Evolutionary conservation across 2,329 filamentous ascomycete species (phyloP).

Genomic region (Colletotrichum lupini): DNA sequence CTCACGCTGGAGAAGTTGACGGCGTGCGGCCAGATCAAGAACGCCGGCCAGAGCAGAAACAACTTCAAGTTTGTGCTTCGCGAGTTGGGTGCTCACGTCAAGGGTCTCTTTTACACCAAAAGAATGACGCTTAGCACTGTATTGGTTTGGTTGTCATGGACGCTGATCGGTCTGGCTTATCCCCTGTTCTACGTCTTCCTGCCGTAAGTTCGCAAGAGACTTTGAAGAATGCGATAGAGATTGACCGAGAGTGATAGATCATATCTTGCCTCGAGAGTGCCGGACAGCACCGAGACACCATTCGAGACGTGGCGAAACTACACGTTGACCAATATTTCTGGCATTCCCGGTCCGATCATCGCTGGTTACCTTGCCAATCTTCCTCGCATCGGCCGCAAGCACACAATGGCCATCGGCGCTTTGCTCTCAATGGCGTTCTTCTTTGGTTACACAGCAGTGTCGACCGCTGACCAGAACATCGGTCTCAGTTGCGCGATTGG

Average conservation of each 20-base stretch:
- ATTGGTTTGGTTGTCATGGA: conserved; percentile 77
- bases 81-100: conserved; percentile 61
- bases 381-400: conserved; percentile 68
- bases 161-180: conserved; percentile 77
- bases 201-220: conserved; percentile 52
- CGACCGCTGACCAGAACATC: conserved; percentile 70
- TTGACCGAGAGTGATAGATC: neutral
- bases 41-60: conserved; percentile 44
- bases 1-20: conserved; percentile 55
- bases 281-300: conserved; percentile 4
- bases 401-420: conserved; percentile 75
- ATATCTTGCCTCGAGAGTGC: conserved; percentile 23
- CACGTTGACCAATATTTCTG: conserved; percentile 73
- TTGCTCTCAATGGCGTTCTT: conserved; percentile 76
- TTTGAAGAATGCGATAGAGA: neutral
- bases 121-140: conserved; percentile 70
- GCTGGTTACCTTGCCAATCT: conserved; percentile 74
- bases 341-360: conserved; percentile 76
- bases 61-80: conserved; percentile 7
- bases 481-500: conserved; percentile 72
- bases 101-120: conserved; percentile 72
- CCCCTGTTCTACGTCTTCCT: conserved; percentile 82
- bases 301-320: conserved; percentile 77
- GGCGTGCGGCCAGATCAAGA: conserved; percentile 54
- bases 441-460: conserved; percentile 78